Evolutionary conservation across 352 stramenopile species (phyloP).

Genomic region (Phytophthora foliorum): DNA sequence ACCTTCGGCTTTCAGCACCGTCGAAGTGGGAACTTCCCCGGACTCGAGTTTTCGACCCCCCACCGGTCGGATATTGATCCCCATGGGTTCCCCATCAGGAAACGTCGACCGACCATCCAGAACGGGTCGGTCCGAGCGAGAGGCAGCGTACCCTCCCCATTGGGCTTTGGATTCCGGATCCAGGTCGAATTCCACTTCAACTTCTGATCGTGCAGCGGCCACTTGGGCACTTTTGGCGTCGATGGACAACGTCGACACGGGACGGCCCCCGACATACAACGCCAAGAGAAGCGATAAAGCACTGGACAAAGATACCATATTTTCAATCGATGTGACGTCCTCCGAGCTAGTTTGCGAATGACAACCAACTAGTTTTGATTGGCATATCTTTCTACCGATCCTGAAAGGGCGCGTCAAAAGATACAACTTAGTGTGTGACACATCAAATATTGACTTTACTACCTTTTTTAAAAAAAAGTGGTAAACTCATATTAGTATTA

Average conservation of each 20-base stretch:
- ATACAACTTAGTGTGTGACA: conserved; percentile 21
- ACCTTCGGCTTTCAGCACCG: conserved; percentile 36
- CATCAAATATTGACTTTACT: too few species aligned
- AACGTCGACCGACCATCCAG: conserved; percentile 30
- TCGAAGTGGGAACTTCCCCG: conserved; percentile 8
- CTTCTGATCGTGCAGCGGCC: conserved; percentile 19
- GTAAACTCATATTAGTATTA: too few species aligned
- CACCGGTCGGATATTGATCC: conserved; percentile 24
- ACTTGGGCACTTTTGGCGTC: conserved; percentile 26
- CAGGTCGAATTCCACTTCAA: conserved; percentile 49
- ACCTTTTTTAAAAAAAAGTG: too few species aligned
- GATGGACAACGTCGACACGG: conserved; percentile 21
- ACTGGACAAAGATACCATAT: conserved; percentile 15
- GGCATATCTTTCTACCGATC: conserved; percentile 37
- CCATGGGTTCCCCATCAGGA: conserved; percentile 13
- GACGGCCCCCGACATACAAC: neutral
- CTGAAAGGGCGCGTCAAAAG: conserved; percentile 27
- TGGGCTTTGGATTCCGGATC: conserved; percentile 40
- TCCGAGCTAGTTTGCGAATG: neutral
- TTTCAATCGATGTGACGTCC: neutral
- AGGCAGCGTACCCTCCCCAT: conserved; percentile 18
- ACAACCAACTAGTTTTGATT: conserved; percentile 4
- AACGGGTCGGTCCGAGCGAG: conserved; percentile 29
- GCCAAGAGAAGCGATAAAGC: conserved; percentile 17
- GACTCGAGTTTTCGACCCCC: conserved; percentile 14